phyloP scores from a whole-genome alignment of 2,329 filamentous ascomycete species.

The Ascochyta rabiei region DNA sequence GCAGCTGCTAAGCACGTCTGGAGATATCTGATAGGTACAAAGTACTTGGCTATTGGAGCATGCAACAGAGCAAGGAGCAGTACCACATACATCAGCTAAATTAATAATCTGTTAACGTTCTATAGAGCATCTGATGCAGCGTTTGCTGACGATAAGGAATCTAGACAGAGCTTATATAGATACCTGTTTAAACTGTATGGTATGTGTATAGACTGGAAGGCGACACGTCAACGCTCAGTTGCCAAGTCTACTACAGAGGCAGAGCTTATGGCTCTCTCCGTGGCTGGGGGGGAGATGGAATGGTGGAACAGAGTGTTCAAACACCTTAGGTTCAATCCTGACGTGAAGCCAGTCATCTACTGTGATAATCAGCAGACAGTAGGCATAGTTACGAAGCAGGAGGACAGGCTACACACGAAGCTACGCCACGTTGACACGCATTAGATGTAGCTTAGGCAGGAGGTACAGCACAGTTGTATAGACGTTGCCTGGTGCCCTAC shows the following conservation, averaged over 20 bases:
- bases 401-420: slow-evolving; percentile 10
- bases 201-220: too few relatives aligned
- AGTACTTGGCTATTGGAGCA: slow-evolving; percentile 1
- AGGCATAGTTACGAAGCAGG: neutral
- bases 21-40: too few relatives aligned
- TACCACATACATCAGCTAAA: neutral
- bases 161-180: too few relatives aligned
- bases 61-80: neutral
- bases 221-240: too few relatives aligned
- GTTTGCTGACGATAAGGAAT: too few relatives aligned
- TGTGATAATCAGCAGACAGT: slow-evolving; percentile 23
- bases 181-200: too few relatives aligned
- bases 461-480: too few relatives aligned
- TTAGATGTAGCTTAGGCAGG: slow-evolving; percentile 5
- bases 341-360: neutral
- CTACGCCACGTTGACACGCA: slow-evolving; percentile 12
- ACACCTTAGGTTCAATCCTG: slow-evolving; percentile 13
- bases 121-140: too few relatives aligned
- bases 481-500: too few relatives aligned
- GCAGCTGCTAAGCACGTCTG: too few relatives aligned
- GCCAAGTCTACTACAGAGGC: too few relatives aligned
- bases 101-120: neutral
- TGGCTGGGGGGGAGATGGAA: neutral
- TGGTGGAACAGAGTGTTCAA: slow-evolving; percentile 22
- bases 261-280: too few relatives aligned